Evolutionary conservation across 331 rosid genomes (phyloP).

Genomic region (Pyrus hybrid): DNA sequence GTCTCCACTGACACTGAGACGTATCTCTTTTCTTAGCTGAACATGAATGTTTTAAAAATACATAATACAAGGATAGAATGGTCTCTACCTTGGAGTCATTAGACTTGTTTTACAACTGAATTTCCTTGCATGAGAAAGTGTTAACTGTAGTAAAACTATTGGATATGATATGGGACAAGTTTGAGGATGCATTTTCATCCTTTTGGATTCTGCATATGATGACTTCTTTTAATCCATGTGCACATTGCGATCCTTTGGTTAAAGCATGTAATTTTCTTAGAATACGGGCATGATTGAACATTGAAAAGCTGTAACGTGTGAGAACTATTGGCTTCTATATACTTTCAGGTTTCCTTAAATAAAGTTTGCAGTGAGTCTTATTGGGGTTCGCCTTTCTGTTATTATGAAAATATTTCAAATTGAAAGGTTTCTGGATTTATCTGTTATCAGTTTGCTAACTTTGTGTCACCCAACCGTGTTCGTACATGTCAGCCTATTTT

Average conservation of each 20-base stretch:
- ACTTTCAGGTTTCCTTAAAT: background rate
- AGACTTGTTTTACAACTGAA: background rate
- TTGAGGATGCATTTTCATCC: background rate
- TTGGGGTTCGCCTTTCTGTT: background rate
- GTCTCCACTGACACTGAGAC: background rate
- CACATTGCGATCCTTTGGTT: background rate
- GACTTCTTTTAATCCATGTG: background rate
- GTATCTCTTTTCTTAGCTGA: background rate
- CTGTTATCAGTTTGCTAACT: background rate
- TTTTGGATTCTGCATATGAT: background rate
- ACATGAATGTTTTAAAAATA: background rate
- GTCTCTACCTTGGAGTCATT: background rate
- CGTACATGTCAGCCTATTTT: slow-evolving; percentile 54
- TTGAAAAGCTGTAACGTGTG: background rate
- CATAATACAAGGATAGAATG: background rate
- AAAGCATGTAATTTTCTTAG: background rate
- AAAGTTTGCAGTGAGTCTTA: background rate
- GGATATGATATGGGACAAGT: background rate
- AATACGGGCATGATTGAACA: background rate
- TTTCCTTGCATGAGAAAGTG: background rate
- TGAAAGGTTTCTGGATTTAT: background rate
- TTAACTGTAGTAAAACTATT: background rate
- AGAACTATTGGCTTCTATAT: background rate
- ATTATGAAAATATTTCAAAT: background rate
- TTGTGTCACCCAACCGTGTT: slow-evolving; percentile 2